phyloP scores from a whole-genome alignment of 495 filamentous ascomycete species.

The Xylaria intraflava region DNA sequence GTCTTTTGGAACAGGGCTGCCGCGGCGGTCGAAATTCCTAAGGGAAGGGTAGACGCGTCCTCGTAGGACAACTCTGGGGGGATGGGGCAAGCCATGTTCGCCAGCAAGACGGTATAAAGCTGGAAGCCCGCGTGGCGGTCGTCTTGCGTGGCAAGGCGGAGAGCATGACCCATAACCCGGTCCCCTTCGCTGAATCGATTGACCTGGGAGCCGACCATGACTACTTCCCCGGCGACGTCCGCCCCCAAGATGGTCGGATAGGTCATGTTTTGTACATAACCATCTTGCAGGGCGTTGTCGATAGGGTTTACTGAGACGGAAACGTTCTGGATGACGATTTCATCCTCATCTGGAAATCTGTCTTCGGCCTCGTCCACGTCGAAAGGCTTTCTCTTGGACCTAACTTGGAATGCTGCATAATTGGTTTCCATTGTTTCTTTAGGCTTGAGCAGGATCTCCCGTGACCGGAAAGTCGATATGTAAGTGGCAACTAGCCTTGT shows the following conservation, averaged over 20 bases:
- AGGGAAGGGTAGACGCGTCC: conserved; percentile 38
- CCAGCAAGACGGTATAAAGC: conserved; percentile 30
- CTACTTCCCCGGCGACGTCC: conserved; percentile 47
- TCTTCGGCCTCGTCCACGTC: conserved; percentile 10
- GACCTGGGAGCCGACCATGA: conserved; percentile 38
- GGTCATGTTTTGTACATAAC: conserved; percentile 14
- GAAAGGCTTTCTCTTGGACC: conserved; percentile 7
- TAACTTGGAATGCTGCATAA: conserved; percentile 13
- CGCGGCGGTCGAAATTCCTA: conserved; percentile 41
- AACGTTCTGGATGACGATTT: conserved; percentile 21
- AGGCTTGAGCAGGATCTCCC: not conserved
- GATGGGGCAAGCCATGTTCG: conserved; percentile 33
- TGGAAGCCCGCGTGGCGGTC: conserved; percentile 26
- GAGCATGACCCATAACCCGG: conserved; percentile 30
- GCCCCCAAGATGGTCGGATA: conserved; percentile 45
- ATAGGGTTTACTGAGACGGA: conserved; percentile 37
- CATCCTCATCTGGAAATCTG: conserved; percentile 10
- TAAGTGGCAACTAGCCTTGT: not conserved
- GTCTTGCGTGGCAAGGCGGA: conserved; percentile 7
- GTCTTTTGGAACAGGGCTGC: conserved; percentile 34
- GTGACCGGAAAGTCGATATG: not conserved
- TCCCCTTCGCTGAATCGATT: conserved; percentile 39
- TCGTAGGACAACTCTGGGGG: conserved; percentile 35
- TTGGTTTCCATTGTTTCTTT: conserved; percentile 6
- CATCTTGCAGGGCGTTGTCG: conserved; percentile 35